These are phyloP conservation scores for Aechmea fasciata DNA, from an alignment of 176 grass and related monocot species.

Conservation along the genomic window DNA sequence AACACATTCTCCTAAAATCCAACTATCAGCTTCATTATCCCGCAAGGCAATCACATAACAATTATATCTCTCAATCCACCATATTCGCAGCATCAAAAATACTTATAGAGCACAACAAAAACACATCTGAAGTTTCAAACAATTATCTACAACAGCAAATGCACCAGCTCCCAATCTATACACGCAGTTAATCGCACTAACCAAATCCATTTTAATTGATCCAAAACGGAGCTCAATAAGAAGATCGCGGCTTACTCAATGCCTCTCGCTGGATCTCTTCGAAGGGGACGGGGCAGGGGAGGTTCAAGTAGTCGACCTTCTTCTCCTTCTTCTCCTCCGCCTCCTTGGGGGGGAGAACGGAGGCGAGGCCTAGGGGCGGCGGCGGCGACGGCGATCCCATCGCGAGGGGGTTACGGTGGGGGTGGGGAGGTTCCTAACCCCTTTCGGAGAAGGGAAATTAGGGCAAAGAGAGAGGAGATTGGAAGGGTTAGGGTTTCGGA, in stretches of 20 bases:
- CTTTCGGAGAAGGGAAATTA: not conserved
- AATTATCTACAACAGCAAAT: not conserved
- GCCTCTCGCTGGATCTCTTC: conserved; percentile 99
- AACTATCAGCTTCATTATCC: no score
- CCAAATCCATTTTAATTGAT: conserved; percentile 4
- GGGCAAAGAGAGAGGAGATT: not conserved
- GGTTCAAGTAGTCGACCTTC: conserved; percentile 93
- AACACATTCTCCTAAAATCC: no score
- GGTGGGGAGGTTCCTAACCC: not conserved
- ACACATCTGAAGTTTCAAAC: no score
- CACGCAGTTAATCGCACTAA: not conserved
- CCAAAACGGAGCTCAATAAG: not conserved
- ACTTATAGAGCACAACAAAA: no score
- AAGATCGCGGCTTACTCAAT: conserved; percentile 46
- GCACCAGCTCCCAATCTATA: conserved; percentile 8
- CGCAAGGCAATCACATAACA: no score
- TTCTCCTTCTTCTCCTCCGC: conserved; percentile 42
- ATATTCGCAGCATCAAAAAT: no score
- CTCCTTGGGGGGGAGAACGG: conserved; percentile 48
- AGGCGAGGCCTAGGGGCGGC: conserved; percentile 51
- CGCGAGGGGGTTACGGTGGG: not conserved
- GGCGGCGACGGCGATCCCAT: conserved; percentile 50
- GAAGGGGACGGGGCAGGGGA: conserved; percentile 81
- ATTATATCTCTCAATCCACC: no score
- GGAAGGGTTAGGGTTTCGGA: not conserved